Percentiles rank a stretch among this genome's conserved stretches.
These are phyloP conservation scores for Ophiostoma triangulosporum DNA, from an alignment of 2,329 filamentous ascomycete species.

Conservation along the genomic window DNA sequence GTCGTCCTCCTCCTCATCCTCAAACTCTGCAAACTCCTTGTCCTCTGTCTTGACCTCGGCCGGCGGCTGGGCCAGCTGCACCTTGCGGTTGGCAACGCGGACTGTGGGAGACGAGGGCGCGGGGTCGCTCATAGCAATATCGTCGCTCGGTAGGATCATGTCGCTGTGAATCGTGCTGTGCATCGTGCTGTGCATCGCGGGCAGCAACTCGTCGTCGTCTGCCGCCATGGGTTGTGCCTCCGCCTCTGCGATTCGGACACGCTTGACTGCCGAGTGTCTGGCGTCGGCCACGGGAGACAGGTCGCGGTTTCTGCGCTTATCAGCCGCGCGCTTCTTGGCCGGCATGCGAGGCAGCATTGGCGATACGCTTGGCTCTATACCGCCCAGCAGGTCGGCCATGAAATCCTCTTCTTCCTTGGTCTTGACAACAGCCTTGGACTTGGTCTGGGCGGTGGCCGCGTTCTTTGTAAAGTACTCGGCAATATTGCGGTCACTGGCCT, in stretches of 20 bases:
- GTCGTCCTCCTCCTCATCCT: constrained; percentile 60
- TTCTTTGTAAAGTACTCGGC: constrained; percentile 88
- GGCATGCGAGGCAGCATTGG: constrained; percentile 40
- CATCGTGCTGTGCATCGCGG: constrained; percentile 54
- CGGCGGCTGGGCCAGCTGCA: constrained; percentile 26
- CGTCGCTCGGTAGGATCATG: constrained; percentile 19
- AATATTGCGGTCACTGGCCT: constrained; percentile 83
- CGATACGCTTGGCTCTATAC: constrained; percentile 67
- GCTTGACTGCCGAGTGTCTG: constrained; percentile 36
- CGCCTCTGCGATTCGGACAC: constrained; percentile 38
- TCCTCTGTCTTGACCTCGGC: constrained; percentile 27
- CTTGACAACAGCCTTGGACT: constrained; percentile 71
- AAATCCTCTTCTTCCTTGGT: constrained; percentile 85
- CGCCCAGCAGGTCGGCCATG: constrained; percentile 67
- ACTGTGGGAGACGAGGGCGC: constrained; percentile 76
- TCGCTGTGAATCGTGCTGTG: constrained; percentile 57
- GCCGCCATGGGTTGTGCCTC: constrained; percentile 33
- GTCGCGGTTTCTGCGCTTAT: constrained; percentile 56
- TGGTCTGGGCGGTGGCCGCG: constrained; percentile 44
- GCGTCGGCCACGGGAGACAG: constrained; percentile 56
- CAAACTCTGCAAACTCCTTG: not conserved
- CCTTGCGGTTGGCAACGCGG: constrained; percentile 63
- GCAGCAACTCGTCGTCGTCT: constrained; percentile 38
- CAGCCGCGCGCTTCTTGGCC: constrained; percentile 56
- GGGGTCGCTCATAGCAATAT: constrained; percentile 69